These are phyloP conservation scores for Hypoxylon sp. DNA, from an alignment of 2,329 filamentous ascomycete genomes.

Conservation along the genomic window DNA sequence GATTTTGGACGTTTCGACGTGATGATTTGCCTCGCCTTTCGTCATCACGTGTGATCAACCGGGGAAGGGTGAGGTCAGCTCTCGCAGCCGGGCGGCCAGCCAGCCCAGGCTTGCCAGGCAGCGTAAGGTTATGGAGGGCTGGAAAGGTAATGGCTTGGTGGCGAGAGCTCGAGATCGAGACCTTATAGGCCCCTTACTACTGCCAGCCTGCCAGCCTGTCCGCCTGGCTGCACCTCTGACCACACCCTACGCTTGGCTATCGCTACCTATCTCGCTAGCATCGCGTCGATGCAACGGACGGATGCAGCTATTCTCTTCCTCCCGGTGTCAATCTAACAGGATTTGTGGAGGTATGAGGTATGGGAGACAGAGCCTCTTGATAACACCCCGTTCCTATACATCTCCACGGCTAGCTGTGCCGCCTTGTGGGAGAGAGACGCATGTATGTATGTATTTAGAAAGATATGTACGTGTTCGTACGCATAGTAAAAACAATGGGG, in stretches of 20 bases:
- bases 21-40: slow-evolving; percentile 33
- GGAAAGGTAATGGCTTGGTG: slow-evolving; percentile 14
- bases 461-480: slow-evolving; percentile 2
- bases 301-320: slow-evolving; percentile 20
- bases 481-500: background rate
- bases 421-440: background rate
- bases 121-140: slow-evolving; percentile 18
- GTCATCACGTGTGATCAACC: slow-evolving; percentile 40
- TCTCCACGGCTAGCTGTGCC: background rate
- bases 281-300: background rate
- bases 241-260: background rate
- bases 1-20: slow-evolving; percentile 5
- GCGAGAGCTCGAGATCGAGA: slow-evolving; percentile 24
- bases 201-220: background rate
- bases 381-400: background rate
- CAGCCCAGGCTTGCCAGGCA: no score
- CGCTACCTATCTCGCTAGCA: background rate
- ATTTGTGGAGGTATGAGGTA: slow-evolving; percentile 19
- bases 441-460: background rate
- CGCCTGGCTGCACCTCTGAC: no score
- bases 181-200: background rate
- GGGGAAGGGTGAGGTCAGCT: slow-evolving; percentile 32
- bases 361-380: slow-evolving; percentile 24
- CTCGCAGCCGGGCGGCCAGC: slow-evolving; percentile 4
- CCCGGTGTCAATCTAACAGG: slow-evolving; percentile 16